phyloP scores from a whole-genome alignment of 352 stramenopile genomes.

The Pythium coloratum region DNA sequence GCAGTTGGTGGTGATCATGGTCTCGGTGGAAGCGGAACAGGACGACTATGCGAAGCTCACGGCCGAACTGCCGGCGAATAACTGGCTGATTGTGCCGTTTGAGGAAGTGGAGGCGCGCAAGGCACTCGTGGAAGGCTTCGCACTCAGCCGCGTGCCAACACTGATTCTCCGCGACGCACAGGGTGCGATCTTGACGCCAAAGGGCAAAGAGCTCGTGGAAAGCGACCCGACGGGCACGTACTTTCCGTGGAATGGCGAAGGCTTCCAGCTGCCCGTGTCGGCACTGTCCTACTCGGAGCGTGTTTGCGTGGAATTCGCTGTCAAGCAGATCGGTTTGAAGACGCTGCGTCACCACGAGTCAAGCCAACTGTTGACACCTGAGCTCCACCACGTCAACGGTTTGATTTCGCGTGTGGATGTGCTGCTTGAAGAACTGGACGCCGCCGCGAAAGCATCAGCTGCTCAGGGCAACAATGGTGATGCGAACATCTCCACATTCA shows the following conservation, averaged over 20 bases:
- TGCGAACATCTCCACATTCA: constrained; percentile 26
- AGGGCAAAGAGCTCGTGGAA: constrained; percentile 67
- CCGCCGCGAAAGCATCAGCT: constrained; percentile 9
- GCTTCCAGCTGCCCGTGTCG: constrained; percentile 56
- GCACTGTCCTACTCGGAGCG: constrained; percentile 56
- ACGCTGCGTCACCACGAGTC: constrained; percentile 56
- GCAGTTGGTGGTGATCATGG: constrained; percentile 69
- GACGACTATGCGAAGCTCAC: constrained; percentile 52
- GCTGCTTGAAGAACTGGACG: constrained; percentile 40
- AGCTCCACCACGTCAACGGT: constrained; percentile 51
- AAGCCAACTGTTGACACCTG: constrained; percentile 38
- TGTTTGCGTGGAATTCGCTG: constrained; percentile 60
- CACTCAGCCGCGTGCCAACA: constrained; percentile 50
- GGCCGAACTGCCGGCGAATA: constrained; percentile 49
- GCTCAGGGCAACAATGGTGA: neutral
- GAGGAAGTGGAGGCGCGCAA: constrained; percentile 69
- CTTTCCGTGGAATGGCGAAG: constrained; percentile 64
- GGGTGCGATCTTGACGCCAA: constrained; percentile 64
- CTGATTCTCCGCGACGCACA: constrained; percentile 61
- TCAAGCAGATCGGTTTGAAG: constrained; percentile 78
- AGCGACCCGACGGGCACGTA: constrained; percentile 54
- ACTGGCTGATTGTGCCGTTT: constrained; percentile 78
- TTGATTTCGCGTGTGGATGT: constrained; percentile 51
- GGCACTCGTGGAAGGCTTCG: constrained; percentile 67
- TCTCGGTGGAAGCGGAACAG: constrained; percentile 73